These are phyloP conservation scores for Calonectria pseudoreteaudii DNA, from an alignment of 2,329 filamentous ascomycete genomes.

Conservation along the genomic window DNA sequence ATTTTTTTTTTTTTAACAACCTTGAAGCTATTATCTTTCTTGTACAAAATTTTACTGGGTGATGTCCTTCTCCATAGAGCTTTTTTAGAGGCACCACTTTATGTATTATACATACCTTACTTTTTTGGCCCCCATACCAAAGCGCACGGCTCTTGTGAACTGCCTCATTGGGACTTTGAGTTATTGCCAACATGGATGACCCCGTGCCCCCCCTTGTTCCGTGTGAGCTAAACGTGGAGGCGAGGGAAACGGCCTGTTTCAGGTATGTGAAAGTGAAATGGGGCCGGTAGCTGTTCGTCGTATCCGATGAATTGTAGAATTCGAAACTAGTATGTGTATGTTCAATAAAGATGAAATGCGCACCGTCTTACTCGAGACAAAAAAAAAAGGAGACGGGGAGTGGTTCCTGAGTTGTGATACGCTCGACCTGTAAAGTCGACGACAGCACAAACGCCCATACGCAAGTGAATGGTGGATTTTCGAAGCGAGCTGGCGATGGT, in stretches of 20 bases:
- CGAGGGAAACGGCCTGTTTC: not conserved
- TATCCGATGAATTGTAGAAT: not conserved
- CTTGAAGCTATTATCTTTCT: conserved; percentile 18
- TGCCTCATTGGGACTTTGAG: not conserved
- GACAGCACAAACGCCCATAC: not conserved
- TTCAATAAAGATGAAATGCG: not conserved
- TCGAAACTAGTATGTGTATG: no score
- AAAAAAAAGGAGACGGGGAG: not conserved
- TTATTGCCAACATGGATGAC: not conserved
- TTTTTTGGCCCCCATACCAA: not conserved
- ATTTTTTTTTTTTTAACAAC: no score
- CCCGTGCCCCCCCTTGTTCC: not conserved
- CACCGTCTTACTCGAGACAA: not conserved
- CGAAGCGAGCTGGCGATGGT: not conserved
- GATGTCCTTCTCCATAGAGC: not conserved
- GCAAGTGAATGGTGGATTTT: not conserved
- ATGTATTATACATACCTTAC: not conserved
- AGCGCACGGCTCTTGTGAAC: not conserved
- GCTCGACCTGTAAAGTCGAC: not conserved
- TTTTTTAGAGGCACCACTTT: not conserved
- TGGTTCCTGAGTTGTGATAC: not conserved
- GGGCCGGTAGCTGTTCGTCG: not conserved
- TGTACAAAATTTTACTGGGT: conserved; percentile 20
- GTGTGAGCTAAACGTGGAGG: not conserved
- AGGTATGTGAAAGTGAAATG: not conserved